Evolutionary conservation across 2,329 filamentous ascomycete species (phyloP), one percentile per base, ranked within the genome.

Genomic region (Dactylellina cionopaga): DNA sequence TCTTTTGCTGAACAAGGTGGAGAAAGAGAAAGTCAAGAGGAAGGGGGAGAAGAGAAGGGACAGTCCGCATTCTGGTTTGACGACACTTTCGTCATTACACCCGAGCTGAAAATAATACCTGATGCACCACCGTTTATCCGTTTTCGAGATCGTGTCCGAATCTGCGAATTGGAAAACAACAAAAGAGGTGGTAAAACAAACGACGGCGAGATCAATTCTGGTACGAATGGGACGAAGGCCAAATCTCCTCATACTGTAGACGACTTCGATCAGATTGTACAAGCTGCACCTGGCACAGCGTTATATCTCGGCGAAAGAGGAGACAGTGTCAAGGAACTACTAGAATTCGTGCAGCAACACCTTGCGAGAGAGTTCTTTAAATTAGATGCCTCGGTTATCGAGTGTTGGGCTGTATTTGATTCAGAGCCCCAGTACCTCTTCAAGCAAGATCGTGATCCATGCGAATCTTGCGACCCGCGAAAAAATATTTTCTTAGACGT

Each of bases 371-470:
- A 43, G 2, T 17, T 58, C 5, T 29, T 66, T 4, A 10, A 43
- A 15, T 19, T 25, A n/a, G 41, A 66, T 22, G 3, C 1, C n/a
- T 56, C 51, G 17, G 33, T 27, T 43, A 3, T 51, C 1, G 41
- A 22, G n/a, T 58, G 41, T 19, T 66, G 62, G 62, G 44, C 51
- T 17, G 29, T 66, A 7, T 66, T 66, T 27, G 51, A 66, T 25
- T n/a, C 19, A 2, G 62, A 58, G 33, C 41, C 54, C 6, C 11
- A 17, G 22, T 58, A 58, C 13, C 62, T 47, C 13, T 27, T 25
- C 25, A n/a, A 56, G 2, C 46, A 66, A 13, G 22, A 24, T 1
- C 10, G 47, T 5, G 27, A 19, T 13, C 27, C 15, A 11, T 49
- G 31, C n/a, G 46, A 46, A 15, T 47, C 43, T n/a, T 13, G 41